phyloP scores from a whole-genome alignment of 2,329 filamentous ascomycete genomes.

The Alternaria solani region DNA sequence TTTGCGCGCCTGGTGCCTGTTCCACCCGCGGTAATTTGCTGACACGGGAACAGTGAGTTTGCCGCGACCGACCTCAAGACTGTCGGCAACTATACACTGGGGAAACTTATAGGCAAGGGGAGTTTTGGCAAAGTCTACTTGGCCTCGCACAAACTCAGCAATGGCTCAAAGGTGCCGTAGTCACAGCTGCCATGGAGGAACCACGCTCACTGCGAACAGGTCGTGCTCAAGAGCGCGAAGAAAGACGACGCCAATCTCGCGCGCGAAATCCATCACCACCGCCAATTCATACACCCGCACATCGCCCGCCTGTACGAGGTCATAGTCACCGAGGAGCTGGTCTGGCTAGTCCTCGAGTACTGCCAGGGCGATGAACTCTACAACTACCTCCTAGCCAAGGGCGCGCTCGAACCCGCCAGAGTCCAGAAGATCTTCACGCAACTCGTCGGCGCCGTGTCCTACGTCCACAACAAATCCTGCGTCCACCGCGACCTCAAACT shows the following conservation, averaged over 20 bases:
- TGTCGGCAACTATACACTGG: slow-evolving; percentile 94
- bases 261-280: slow-evolving; percentile 97
- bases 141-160: slow-evolving; percentile 94
- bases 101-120: slow-evolving; percentile 92
- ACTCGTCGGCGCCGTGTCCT: slow-evolving; percentile 90
- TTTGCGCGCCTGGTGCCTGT: slow-evolving; percentile 12
- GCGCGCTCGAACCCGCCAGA: slow-evolving; percentile 81
- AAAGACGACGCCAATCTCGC: slow-evolving; percentile 96
- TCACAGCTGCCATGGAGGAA: not conserved
- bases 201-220: slow-evolving; percentile 62
- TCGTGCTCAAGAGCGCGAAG: slow-evolving; percentile 97
- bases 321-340: slow-evolving; percentile 91
- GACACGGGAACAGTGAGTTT: slow-evolving; percentile 75
- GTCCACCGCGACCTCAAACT: slow-evolving; percentile 97
- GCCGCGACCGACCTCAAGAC: slow-evolving; percentile 87
- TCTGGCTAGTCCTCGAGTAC: slow-evolving; percentile 97
- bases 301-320: slow-evolving; percentile 97
- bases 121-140: slow-evolving; percentile 99
- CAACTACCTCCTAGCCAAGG: slow-evolving; percentile 90
- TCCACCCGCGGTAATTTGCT: slow-evolving; percentile 19
- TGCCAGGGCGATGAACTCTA: slow-evolving; percentile 97
- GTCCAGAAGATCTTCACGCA: slow-evolving; percentile 97
- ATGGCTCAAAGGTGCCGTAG: slow-evolving; percentile 85
- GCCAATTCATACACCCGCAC: slow-evolving; percentile 96
- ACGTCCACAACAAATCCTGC: slow-evolving; percentile 93